Evolutionary conservation across 2,329 filamentous ascomycete species (phyloP).

Genomic region (Colletotrichum filicis): DNA sequence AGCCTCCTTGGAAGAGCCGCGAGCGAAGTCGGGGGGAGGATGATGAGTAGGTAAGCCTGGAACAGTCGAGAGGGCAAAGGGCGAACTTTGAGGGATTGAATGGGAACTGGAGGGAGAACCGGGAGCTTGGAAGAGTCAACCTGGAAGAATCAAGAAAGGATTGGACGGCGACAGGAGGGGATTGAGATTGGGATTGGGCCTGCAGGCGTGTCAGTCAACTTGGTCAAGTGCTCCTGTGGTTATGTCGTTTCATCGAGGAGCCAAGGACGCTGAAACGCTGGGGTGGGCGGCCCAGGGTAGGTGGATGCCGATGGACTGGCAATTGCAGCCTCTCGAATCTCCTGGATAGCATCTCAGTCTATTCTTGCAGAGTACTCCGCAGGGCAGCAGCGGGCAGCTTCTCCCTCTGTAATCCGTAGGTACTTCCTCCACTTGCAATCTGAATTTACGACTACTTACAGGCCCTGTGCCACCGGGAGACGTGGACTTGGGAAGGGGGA

Average conservation of each 20-base stretch:
- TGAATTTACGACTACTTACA: not conserved
- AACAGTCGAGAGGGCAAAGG: not conserved
- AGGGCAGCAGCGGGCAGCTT: not conserved
- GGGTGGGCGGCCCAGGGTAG: conserved; percentile 24
- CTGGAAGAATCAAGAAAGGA: conserved; percentile 17
- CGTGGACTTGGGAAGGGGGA: not conserved
- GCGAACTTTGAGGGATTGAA: not conserved
- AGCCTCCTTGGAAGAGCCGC: not conserved
- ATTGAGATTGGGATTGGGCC: conserved; percentile 19
- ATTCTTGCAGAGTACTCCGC: not conserved
- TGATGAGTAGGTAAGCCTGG: not conserved
- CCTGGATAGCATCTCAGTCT: not conserved
- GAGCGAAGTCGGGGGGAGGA: not conserved
- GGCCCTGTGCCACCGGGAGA: not conserved
- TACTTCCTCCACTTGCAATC: not conserved
- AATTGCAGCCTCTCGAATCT: not conserved
- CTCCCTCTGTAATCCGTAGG: not conserved
- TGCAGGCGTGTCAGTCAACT: conserved; percentile 18
- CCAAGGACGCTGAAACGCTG: conserved; percentile 34
- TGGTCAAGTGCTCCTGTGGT: conserved; percentile 22
- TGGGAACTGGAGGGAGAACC: conserved; percentile 7
- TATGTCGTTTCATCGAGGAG: conserved; percentile 35
- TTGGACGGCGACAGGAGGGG: conserved; percentile 24
- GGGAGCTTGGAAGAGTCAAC: too few species aligned
- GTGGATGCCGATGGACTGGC: conserved; percentile 14